Percentiles rank a stretch among this genome's conserved stretches.
Evolutionary conservation across 768 basidiomycete species (phyloP).

Genomic region (Hericium rajendrae): DNA sequence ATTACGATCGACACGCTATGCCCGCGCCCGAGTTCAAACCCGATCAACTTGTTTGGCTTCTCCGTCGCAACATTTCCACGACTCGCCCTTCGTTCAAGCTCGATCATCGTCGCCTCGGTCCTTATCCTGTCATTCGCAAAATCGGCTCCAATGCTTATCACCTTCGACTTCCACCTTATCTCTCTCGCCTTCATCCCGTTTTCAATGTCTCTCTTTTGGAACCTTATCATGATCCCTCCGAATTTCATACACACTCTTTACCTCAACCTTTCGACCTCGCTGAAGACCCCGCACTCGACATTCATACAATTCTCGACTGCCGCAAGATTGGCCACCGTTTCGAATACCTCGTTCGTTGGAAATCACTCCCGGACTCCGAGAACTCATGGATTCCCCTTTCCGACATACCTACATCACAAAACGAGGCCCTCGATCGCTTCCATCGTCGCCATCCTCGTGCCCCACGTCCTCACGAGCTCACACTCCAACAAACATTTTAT

Average conservation of each 20-base stretch:
- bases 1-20: conserved; percentile 1
- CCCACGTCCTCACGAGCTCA: conserved; percentile 21
- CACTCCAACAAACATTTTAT: background rate
- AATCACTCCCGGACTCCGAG: conserved; percentile 19
- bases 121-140: conserved; percentile 2
- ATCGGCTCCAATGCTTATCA: conserved; percentile 20
- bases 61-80: conserved; percentile 5
- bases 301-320: conserved; percentile 21
- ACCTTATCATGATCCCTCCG: conserved; percentile 20
- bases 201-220: conserved; percentile 29
- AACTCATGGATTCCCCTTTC: conserved; percentile 27
- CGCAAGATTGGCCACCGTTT: conserved; percentile 26
- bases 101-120: conserved; percentile 1
- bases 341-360: conserved; percentile 27
- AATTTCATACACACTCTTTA: conserved; percentile 22
- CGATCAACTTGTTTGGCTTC: conserved; percentile 14
- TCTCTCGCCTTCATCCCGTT: conserved; percentile 28
- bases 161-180: conserved; percentile 20
- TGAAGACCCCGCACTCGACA: conserved; percentile 15
- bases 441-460: conserved; percentile 25
- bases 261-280: conserved; percentile 2
- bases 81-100: background rate
- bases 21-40: conserved; percentile 6
- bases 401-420: conserved; percentile 22
- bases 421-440: conserved; percentile 25